Evolutionary conservation across 2,329 filamentous ascomycete species (phyloP).

Genomic region (Aspergillus niger): DNA sequence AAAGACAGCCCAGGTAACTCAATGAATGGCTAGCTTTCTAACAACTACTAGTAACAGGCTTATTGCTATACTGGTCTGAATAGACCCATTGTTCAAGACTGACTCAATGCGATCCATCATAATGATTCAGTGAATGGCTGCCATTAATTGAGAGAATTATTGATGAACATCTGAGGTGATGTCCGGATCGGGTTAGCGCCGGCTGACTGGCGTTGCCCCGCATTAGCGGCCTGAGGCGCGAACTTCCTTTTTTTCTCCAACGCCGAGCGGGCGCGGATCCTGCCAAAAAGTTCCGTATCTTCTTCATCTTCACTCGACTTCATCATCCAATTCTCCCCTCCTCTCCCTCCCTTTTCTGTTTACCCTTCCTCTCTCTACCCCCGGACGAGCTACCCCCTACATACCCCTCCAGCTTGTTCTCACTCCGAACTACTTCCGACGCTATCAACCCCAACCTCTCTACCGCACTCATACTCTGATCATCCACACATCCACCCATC

Average conservation of each 20-base stretch:
- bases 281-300: conserved; percentile 9
- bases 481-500: conserved; percentile 1
- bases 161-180: too few species aligned
- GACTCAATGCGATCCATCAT: neutral
- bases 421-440: neutral
- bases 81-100: neutral
- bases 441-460: neutral
- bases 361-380: neutral
- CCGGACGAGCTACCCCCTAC: neutral
- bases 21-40: too few species aligned
- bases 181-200: conserved; percentile 11
- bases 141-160: neutral
- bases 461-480: neutral
- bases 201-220: conserved; percentile 10
- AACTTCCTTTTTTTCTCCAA: conserved; percentile 20
- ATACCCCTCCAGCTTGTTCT: neutral
- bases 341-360: neutral
- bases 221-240: conserved; percentile 18
- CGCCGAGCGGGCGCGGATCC: neutral
- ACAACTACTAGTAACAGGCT: too few species aligned
- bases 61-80: neutral
- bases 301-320: neutral
- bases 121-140: neutral
- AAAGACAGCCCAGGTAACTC: too few species aligned
- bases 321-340: neutral